A percentile compares a stretch with the other conserved stretches of the same genome.
Conservation (phyloP, 1,284 basidiomycete species). For the Phellinidium pouzarii region DNA sequence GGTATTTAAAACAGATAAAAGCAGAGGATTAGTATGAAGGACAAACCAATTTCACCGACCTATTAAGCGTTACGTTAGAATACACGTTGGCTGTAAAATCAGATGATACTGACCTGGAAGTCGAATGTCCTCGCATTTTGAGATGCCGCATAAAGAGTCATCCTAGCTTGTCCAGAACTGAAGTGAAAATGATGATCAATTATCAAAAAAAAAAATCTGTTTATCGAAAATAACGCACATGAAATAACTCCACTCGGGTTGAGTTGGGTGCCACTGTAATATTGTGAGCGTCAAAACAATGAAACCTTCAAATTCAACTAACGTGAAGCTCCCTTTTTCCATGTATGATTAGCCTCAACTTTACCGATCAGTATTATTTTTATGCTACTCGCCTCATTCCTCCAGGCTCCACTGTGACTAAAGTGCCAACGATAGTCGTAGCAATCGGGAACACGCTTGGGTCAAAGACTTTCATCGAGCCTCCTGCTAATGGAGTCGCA, state of each 20-base stretch:
- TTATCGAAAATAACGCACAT: slow-evolving; percentile 29
- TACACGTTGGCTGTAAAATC: slow-evolving; percentile 7
- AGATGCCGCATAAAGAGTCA: slow-evolving; percentile 58
- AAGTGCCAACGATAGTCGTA: slow-evolving; percentile 55
- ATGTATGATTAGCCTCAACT: too few species aligned
- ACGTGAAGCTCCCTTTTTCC: slow-evolving; percentile 37
- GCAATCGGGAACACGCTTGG: slow-evolving; percentile 45
- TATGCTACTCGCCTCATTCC: slow-evolving; percentile 48
- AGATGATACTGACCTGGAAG: slow-evolving; percentile 38
- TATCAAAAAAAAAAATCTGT: background rate
- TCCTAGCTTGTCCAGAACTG: slow-evolving; percentile 50
- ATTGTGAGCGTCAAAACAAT: background rate
- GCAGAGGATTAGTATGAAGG: slow-evolving; percentile 7
- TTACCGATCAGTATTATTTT: too few species aligned
- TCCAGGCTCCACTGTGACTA: slow-evolving; percentile 63
- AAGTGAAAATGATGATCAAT: background rate
- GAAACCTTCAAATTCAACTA: slow-evolving; percentile 30
- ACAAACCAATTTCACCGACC: slow-evolving; percentile 55
- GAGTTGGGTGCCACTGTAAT: slow-evolving; percentile 65
- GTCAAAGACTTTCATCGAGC: slow-evolving; percentile 59
- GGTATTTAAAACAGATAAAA: slow-evolving; percentile 13
- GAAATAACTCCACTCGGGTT: slow-evolving; percentile 61
- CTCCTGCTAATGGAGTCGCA: slow-evolving; percentile 46
- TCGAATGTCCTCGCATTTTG: slow-evolving; percentile 63
- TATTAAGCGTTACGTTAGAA: slow-evolving; percentile 26